A percentile compares a stretch with the other conserved stretches of the same genome.
These are phyloP conservation scores for Saccharomyces uvarum DNA, from an alignment of 1,139 yeast genomes.

Conservation along the genomic window DNA sequence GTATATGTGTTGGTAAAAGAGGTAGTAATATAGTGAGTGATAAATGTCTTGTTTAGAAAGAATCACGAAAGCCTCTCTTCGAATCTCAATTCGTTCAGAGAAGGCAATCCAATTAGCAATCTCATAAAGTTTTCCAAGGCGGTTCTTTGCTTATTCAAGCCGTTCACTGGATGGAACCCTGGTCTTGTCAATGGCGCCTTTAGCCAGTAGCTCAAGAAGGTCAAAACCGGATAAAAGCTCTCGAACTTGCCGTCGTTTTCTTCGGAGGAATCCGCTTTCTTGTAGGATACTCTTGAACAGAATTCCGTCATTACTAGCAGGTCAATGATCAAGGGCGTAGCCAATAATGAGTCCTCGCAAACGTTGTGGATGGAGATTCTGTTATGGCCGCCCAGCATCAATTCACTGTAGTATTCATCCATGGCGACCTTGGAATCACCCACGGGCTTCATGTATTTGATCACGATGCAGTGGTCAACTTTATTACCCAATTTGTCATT, in stretches of 20 bases:
- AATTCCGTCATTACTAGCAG: conserved; percentile 86
- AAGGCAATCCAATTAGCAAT: conserved; percentile 81
- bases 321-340: conserved; percentile 90
- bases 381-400: conserved; percentile 96
- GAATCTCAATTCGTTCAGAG: conserved; percentile 84
- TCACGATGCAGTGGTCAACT: conserved; percentile 91
- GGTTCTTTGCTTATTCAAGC: conserved; percentile 88
- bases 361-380: conserved; percentile 89
- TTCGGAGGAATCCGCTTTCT: conserved; percentile 34
- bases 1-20: not conserved
- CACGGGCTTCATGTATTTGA: conserved; percentile 88
- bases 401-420: conserved; percentile 95
- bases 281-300: conserved; percentile 76
- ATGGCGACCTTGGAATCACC: conserved; percentile 96
- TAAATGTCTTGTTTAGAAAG: not conserved
- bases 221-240: conserved; percentile 74
- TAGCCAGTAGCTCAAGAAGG: conserved; percentile 89
- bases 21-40: not conserved
- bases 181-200: conserved; percentile 93
- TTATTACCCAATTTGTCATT: conserved; percentile 70
- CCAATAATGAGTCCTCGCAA: conserved; percentile 91
- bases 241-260: conserved; percentile 35
- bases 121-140: conserved; percentile 88
- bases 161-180: conserved; percentile 85
- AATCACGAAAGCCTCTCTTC: conserved; percentile 64